These are phyloP conservation scores for Boletus sp. DNA, from an alignment of 1,284 basidiomycete genomes.

Conservation along the genomic window DNA sequence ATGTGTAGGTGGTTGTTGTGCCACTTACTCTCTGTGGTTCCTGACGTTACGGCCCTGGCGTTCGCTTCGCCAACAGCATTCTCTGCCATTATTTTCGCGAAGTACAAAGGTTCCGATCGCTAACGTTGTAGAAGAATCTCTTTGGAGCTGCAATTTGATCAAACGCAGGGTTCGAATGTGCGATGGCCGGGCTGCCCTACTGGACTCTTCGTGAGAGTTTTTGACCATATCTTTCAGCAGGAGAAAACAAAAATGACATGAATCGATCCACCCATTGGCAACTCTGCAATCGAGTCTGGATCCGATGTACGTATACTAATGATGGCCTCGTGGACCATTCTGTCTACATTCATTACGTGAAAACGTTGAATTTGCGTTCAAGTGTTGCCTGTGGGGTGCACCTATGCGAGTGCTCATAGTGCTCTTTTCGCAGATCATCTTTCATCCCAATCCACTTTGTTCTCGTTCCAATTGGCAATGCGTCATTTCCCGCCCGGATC, in stretches of 20 bases:
- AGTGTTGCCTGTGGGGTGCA: background rate
- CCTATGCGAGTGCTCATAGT: background rate
- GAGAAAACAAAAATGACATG: background rate
- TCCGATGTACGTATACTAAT: too few relatives aligned
- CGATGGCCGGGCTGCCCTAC: too few relatives aligned
- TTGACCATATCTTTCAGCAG: background rate
- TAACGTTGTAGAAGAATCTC: background rate
- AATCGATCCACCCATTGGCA: background rate
- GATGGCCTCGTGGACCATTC: conserved; percentile 3
- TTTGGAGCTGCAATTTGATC: background rate
- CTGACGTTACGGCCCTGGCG: background rate
- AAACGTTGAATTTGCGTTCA: conserved; percentile 5
- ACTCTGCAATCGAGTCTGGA: too few relatives aligned
- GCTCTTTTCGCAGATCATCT: background rate
- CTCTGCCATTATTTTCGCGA: conserved; percentile 10
- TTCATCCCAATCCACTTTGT: background rate
- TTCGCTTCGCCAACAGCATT: conserved; percentile 8
- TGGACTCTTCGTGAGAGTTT: background rate
- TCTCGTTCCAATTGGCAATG: conserved; percentile 1
- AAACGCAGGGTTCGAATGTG: too few relatives aligned
- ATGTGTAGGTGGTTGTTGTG: background rate
- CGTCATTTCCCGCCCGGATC: conserved; percentile 3
- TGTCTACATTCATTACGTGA: conserved; percentile 12
- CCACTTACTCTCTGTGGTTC: conserved; percentile 15
- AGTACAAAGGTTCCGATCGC: conserved; percentile 3